A percentile compares a stretch with the other conserved stretches of the same genome.
Conservation (phyloP, 202 grass and related monocot genomes). For the Sporobolus alterniflorus region DNA sequence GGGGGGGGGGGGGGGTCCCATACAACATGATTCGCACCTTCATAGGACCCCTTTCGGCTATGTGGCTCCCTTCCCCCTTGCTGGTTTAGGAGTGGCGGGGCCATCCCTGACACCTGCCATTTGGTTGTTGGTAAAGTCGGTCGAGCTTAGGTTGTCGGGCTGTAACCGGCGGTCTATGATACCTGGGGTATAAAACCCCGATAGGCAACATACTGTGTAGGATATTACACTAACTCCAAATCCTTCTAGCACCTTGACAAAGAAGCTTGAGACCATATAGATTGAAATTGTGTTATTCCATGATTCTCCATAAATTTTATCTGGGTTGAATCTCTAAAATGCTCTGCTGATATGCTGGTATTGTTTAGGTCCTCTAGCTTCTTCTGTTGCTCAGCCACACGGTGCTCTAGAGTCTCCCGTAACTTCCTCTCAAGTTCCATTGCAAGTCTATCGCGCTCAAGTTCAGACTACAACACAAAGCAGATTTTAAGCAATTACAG, state of each 20-base stretch:
- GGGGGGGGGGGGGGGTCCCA: too few relatives aligned
- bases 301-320: slow-evolving; percentile 44
- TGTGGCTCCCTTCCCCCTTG: too few relatives aligned
- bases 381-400: slow-evolving; percentile 69
- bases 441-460: slow-evolving; percentile 78
- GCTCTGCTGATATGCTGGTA: slow-evolving; percentile 37
- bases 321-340: slow-evolving; percentile 52
- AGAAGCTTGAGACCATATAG: background rate
- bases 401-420: slow-evolving; percentile 53
- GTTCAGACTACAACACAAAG: slow-evolving; percentile 74
- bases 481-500: background rate
- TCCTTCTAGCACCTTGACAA: slow-evolving; percentile 79
- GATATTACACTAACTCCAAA: slow-evolving; percentile 75
- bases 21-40: too few relatives aligned
- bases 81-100: too few relatives aligned
- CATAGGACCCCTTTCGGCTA: too few relatives aligned
- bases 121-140: too few relatives aligned
- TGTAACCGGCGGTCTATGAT: too few relatives aligned
- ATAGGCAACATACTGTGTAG: slow-evolving; percentile 49
- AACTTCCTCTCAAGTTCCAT: slow-evolving; percentile 94
- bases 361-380: slow-evolving; percentile 49
- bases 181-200: too few relatives aligned
- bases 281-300: background rate
- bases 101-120: too few relatives aligned
- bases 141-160: too few relatives aligned